Conservation (phyloP, 805 yeast species). For the Yarrowia sp. region DNA sequence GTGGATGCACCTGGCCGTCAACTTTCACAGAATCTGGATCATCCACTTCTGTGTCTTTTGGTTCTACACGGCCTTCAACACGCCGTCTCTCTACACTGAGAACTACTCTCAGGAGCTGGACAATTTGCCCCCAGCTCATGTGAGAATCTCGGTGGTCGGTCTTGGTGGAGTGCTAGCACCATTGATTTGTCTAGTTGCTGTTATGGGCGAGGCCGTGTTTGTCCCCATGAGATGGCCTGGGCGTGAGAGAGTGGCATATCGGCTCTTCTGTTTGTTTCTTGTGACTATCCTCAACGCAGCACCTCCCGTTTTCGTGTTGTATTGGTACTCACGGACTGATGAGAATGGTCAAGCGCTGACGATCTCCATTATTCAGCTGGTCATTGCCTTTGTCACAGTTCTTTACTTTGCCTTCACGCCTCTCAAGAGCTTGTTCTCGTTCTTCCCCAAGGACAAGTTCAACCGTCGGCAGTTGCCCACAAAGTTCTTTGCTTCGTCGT, state of each 20-base stretch:
- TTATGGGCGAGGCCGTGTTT: conserved; percentile 89
- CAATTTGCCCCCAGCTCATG: conserved; percentile 85
- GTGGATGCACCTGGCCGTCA: conserved; percentile 94
- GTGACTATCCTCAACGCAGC: conserved; percentile 58
- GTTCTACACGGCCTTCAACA: conserved; percentile 93
- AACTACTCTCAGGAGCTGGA: conserved; percentile 82
- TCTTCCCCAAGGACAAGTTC: conserved; percentile 79
- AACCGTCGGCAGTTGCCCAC: conserved; percentile 90
- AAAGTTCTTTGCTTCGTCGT: conserved; percentile 94
- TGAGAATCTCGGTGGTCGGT: conserved; percentile 91
- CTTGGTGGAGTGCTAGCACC: conserved; percentile 90
- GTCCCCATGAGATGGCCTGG: conserved; percentile 99
- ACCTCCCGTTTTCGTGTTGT: conserved; percentile 63
- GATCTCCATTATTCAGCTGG: conserved; percentile 55
- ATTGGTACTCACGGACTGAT: conserved; percentile 51
- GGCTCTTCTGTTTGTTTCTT: conserved; percentile 73
- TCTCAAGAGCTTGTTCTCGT: conserved; percentile 91
- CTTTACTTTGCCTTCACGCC: conserved; percentile 94
- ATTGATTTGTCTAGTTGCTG: conserved; percentile 81
- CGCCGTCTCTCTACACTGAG: conserved; percentile 89
- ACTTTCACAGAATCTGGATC: conserved; percentile 98
- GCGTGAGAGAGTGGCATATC: conserved; percentile 92
- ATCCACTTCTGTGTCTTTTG: conserved; percentile 88
- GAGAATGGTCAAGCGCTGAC: conserved; percentile 60
- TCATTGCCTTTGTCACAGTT: conserved; percentile 77